Evolutionary conservation across 805 yeast species (phyloP), one percentile per base, ranked within the genome.

Genomic region (Myxozyma melibiosi): DNA sequence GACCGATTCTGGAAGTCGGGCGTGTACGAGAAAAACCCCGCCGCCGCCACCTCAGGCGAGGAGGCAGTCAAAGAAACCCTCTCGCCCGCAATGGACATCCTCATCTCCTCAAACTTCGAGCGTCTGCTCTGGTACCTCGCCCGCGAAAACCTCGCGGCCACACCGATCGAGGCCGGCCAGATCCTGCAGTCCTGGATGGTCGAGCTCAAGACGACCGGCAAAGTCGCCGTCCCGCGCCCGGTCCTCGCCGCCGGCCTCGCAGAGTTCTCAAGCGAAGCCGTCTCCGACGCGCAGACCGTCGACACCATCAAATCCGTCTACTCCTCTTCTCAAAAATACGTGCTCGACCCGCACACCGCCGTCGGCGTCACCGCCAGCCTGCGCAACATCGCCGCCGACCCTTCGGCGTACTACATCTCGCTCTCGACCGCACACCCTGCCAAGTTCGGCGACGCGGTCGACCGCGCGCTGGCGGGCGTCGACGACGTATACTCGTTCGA

Each of bases 381-480:
- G 64, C n/a, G 40, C 6, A 78, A 81, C 68, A 80, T 86, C 51
- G 77, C 76, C 14, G 69, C 34, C n/a, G 24, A 37, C 3, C 11
- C 43, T 2, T 16, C 47, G 20, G 5, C 11, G 9, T 76, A 81
- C 54, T 80, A 79, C 65, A 79, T 94, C 43, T 87, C 96, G 4
- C 81, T 94, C 57, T 87, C 97, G 9, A 94, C 99, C 46, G 99
- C 99, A 7, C 99, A 94, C 72, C 99, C 99, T 41, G 99, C 99
- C 59, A 94, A 94, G 75, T 94, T 94, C 69, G 88, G 96, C 25
- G 97, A 90, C 62, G 99, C 96, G 49, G 99, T 94, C 25, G 86
- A 91, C 72, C 76, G 80, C 66, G 90, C 98, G 2, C 78, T 94
- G 64, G 70, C 74, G 44, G 79, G 78, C 0, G 40, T 44, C n/a